phyloP scores from a whole-genome alignment of 2,329 filamentous ascomycete species.

The Neocucurbitaria cava region DNA sequence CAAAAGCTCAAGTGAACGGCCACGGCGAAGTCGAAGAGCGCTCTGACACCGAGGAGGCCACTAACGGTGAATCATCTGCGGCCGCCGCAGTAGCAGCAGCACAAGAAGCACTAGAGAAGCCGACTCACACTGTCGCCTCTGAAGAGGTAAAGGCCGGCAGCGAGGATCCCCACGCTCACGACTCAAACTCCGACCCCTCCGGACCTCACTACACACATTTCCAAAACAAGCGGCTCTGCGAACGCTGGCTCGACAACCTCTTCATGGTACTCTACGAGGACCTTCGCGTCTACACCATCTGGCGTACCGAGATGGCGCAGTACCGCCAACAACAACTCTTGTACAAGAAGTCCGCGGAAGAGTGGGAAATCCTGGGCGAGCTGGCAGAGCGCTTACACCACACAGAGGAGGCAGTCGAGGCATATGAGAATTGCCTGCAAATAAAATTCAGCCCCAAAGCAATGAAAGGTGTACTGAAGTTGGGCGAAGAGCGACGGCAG shows the following conservation, averaged over 20 bases:
- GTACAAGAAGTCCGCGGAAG: slow-evolving; percentile 95
- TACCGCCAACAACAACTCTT: slow-evolving; percentile 91
- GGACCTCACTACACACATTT: slow-evolving; percentile 85
- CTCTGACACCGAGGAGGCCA: slow-evolving; percentile 27
- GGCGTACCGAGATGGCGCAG: slow-evolving; percentile 97
- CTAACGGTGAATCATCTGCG: slow-evolving; percentile 38
- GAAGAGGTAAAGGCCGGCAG: slow-evolving; percentile 77
- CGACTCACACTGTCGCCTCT: slow-evolving; percentile 78
- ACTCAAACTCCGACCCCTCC: slow-evolving; percentile 57
- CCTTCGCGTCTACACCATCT: slow-evolving; percentile 97
- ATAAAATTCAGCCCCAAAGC: slow-evolving; percentile 94
- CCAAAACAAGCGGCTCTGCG: slow-evolving; percentile 95
- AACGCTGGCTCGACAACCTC: slow-evolving; percentile 96
- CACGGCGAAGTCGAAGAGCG: slow-evolving; percentile 38
- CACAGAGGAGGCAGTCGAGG: slow-evolving; percentile 87
- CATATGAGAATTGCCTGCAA: slow-evolving; percentile 85
- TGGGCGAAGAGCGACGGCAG: slow-evolving; percentile 79
- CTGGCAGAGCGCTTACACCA: slow-evolving; percentile 93
- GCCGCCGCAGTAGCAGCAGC: slow-evolving; percentile 31
- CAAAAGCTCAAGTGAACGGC: slow-evolving; percentile 46
- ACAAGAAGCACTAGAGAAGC: slow-evolving; percentile 71
- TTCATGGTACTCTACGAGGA: slow-evolving; percentile 99
- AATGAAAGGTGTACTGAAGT: slow-evolving; percentile 80
- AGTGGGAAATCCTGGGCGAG: slow-evolving; percentile 97
- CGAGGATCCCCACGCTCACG: slow-evolving; percentile 59